phyloP scores from a whole-genome alignment of 176 grass and related monocot species.

The Triticum urartu region DNA sequence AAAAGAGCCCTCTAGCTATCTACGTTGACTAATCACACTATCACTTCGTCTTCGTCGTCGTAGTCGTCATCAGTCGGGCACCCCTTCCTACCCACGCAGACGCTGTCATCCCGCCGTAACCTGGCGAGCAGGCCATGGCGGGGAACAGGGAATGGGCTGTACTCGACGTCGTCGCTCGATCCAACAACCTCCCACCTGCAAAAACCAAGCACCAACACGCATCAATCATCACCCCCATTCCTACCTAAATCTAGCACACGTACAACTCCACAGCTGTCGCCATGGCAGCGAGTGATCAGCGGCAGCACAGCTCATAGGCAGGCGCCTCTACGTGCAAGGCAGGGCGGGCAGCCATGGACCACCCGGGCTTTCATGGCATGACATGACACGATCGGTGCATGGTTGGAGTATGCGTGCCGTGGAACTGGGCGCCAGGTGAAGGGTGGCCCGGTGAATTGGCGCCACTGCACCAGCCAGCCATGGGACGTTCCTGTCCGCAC shows the following conservation, averaged over 20 bases:
- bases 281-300: constrained; percentile 2
- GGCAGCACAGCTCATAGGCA: not conserved
- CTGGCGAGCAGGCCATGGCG: constrained; percentile 62
- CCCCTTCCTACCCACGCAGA: not conserved
- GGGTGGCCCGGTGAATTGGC: not conserved
- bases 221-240: not conserved
- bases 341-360: not conserved
- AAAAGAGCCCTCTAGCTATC: constrained; percentile 2
- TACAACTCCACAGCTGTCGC: not conserved
- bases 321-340: not conserved
- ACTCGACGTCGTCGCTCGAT: constrained; percentile 64
- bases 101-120: constrained; percentile 28
- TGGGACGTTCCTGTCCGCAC: not conserved
- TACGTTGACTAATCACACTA: constrained; percentile 14
- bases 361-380: not conserved
- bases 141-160: constrained; percentile 95
- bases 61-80: not conserved
- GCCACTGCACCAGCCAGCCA: constrained; percentile 7
- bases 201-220: constrained; percentile 14
- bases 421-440: constrained; percentile 5
- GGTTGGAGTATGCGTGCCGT: not conserved
- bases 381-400: not conserved
- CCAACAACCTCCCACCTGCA: constrained; percentile 72
- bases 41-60: not conserved
- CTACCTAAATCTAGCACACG: not conserved